Evolutionary conservation across 208 protist genomes (phyloP).

Genomic region (Leishmania tropica): DNA sequence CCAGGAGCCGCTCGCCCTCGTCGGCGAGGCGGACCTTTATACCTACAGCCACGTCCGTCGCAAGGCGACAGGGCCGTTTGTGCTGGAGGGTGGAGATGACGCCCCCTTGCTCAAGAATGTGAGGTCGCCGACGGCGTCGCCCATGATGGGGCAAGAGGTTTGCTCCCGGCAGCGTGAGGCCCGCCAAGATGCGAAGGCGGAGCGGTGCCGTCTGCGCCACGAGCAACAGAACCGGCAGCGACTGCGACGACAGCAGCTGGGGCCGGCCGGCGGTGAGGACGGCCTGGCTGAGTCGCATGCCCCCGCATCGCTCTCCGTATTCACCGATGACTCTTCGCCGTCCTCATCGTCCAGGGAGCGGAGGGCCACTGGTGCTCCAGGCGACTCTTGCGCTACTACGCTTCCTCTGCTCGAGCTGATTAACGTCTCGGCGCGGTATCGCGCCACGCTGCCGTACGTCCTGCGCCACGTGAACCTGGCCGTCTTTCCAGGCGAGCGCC

Average conservation of each 20-base stretch:
- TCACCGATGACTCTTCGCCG: not conserved
- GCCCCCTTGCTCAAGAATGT: conserved; percentile 13
- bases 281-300: not conserved
- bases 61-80: not conserved
- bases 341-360: conserved; percentile 7
- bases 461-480: conserved; percentile 51
- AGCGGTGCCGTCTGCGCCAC: not conserved
- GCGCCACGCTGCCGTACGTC: conserved; percentile 46
- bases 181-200: not conserved
- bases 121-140: conserved; percentile 10
- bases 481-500: conserved; percentile 51
- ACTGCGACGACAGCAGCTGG: not conserved
- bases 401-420: conserved; percentile 54
- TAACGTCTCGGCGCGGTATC: conserved; percentile 64
- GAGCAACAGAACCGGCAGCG: not conserved
- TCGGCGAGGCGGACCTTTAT: conserved; percentile 27
- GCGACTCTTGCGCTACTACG: conserved; percentile 13
- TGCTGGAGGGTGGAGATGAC: conserved; percentile 15
- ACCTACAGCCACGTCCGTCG: conserved; percentile 29
- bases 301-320: not conserved
- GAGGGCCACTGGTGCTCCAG: not conserved
- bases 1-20: conserved; percentile 43
- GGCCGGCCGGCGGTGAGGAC: not conserved
- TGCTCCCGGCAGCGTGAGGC: not conserved
- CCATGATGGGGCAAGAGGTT: conserved; percentile 1